Conservation (phyloP, 2,329 filamentous ascomycete species). For the Pyricularia sp. region DNA sequence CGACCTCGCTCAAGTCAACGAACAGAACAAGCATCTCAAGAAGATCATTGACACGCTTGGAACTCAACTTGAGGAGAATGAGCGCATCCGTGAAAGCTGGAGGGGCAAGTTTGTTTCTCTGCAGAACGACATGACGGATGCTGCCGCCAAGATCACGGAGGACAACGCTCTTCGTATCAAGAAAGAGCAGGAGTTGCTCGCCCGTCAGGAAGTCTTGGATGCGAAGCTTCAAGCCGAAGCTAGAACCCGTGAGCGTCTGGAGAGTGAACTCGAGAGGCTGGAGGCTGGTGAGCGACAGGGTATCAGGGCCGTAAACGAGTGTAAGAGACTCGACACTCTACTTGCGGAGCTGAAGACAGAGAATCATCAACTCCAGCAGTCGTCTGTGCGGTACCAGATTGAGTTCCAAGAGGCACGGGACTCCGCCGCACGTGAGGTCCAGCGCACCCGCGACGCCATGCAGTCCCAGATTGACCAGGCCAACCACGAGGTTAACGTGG, state of each 20-base stretch:
- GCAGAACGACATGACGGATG: slow-evolving; percentile 74
- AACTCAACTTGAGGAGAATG: slow-evolving; percentile 72
- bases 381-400: slow-evolving; percentile 56
- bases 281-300: slow-evolving; percentile 51
- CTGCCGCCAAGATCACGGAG: slow-evolving; percentile 65
- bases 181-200: slow-evolving; percentile 66
- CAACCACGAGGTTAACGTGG: slow-evolving; percentile 73
- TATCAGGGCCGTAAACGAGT: slow-evolving; percentile 50
- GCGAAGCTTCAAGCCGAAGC: slow-evolving; percentile 63
- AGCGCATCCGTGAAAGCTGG: slow-evolving; percentile 72
- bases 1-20: slow-evolving; percentile 33
- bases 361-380: slow-evolving; percentile 59
- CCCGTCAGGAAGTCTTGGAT: slow-evolving; percentile 68
- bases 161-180: slow-evolving; percentile 71
- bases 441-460: slow-evolving; percentile 65
- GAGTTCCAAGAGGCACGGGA: slow-evolving; percentile 79
- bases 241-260: slow-evolving; percentile 53
- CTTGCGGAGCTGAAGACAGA: slow-evolving; percentile 48
- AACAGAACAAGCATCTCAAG: slow-evolving; percentile 60
- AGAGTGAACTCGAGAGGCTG: slow-evolving; percentile 52
- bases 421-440: slow-evolving; percentile 64
- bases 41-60: slow-evolving; percentile 61
- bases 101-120: slow-evolving; percentile 72
- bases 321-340: slow-evolving; percentile 43
- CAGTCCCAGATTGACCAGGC: slow-evolving; percentile 72